phyloP scores from a whole-genome alignment of 2,329 filamentous ascomycete genomes.

The Endocalyx cinctus region DNA sequence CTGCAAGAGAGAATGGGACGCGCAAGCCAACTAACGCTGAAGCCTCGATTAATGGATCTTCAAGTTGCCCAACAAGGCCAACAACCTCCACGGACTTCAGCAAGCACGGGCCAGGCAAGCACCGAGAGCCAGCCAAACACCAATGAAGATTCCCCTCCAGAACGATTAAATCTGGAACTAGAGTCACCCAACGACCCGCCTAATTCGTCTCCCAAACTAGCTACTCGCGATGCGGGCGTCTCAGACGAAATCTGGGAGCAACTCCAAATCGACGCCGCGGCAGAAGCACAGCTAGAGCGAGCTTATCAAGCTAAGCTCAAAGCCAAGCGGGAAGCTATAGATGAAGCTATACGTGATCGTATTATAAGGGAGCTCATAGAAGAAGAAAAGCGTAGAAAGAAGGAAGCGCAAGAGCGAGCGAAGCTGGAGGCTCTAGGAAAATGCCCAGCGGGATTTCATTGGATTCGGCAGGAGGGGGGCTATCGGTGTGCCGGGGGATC shows the following conservation, averaged over 20 bases:
- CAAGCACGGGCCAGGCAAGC: neutral
- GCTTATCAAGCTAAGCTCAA: constrained; percentile 3
- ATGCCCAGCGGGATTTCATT: constrained; percentile 7
- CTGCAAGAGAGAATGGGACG: constrained; percentile 5
- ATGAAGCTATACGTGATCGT: constrained; percentile 2
- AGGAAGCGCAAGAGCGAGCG: constrained; percentile 5
- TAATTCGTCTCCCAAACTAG: neutral
- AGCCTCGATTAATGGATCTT: constrained; percentile 1
- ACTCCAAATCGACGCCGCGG: constrained; percentile 4
- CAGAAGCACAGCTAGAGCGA: constrained; percentile 4
- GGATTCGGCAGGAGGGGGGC: constrained; percentile 7
- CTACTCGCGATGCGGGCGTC: constrained; percentile 4
- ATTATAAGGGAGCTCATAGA: neutral
- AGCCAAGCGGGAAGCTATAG: neutral
- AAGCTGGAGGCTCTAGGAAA: constrained; percentile 7
- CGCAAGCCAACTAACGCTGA: neutral
- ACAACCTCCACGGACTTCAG: neutral
- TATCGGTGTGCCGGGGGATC: constrained; percentile 9
- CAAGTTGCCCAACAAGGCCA: neutral
- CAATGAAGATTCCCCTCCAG: too few relatives aligned
- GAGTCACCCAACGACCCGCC: neutral
- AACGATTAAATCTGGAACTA: too few relatives aligned
- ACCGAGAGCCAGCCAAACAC: neutral
- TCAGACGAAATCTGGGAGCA: constrained; percentile 6
- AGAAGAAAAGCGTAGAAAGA: constrained; percentile 4